These are phyloP conservation scores for Bipolaris victoriae DNA, from an alignment of 2,329 filamentous ascomycete genomes.

Conservation along the genomic window DNA sequence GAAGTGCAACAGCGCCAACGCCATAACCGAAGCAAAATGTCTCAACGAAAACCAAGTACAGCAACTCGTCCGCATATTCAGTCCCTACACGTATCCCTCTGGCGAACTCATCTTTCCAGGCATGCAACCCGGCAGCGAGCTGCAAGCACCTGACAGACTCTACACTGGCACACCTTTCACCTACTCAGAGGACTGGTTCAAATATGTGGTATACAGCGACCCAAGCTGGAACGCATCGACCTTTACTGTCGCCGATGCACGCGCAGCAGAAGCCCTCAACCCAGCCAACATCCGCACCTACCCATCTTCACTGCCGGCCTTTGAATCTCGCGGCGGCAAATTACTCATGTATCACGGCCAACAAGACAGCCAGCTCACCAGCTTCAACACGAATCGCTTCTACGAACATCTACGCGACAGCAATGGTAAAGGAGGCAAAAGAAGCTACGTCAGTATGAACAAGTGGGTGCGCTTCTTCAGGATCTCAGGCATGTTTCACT, in stretches of 20 bases:
- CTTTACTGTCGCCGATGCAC: slow-evolving; percentile 22
- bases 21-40: slow-evolving; percentile 36
- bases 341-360: slow-evolving; percentile 54
- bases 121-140: slow-evolving; percentile 56
- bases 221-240: slow-evolving; percentile 34
- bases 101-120: slow-evolving; percentile 56
- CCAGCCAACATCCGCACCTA: slow-evolving; percentile 48
- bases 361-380: slow-evolving; percentile 54
- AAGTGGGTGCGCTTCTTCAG: slow-evolving; percentile 58
- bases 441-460: slow-evolving; percentile 20
- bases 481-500: slow-evolving; percentile 61
- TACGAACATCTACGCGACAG: slow-evolving; percentile 51
- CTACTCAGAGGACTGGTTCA: slow-evolving; percentile 53
- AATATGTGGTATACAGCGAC: slow-evolving; percentile 53
- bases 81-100: slow-evolving; percentile 49
- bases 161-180: slow-evolving; percentile 48
- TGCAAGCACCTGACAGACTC: slow-evolving; percentile 46
- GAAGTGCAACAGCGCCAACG: slow-evolving; percentile 37
- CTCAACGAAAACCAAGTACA: slow-evolving; percentile 52
- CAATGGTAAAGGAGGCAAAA: not conserved
- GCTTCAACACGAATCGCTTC: slow-evolving; percentile 53
- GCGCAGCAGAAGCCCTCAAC: slow-evolving; percentile 45
- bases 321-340: slow-evolving; percentile 50
- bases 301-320: slow-evolving; percentile 40
- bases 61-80: slow-evolving; percentile 53